Evolutionary conservation across 169 alveolate genomes (phyloP).

Genomic region (Plasmodium falciparum): DNA sequence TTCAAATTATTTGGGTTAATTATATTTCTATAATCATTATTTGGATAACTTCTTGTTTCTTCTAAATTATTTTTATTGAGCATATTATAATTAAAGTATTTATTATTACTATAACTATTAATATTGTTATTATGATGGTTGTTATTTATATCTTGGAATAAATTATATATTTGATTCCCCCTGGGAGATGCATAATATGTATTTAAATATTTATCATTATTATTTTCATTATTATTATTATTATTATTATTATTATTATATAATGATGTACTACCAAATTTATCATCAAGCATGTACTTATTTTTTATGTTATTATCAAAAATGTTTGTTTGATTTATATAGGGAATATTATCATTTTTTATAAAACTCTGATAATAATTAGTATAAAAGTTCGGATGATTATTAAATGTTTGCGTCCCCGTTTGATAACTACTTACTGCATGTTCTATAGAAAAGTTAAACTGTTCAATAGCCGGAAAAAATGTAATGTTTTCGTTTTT

Average conservation of each 20-base stretch:
- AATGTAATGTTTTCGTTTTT: constrained; percentile 19
- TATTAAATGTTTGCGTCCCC: too few relatives aligned
- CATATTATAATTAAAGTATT: neutral
- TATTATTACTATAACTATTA: constrained; percentile 4
- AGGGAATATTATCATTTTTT: constrained; percentile 1
- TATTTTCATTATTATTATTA: neutral
- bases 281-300: too few relatives aligned
- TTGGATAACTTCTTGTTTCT: constrained; percentile 9
- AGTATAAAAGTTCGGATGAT: too few relatives aligned
- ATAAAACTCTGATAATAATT: neutral
- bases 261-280: too few relatives aligned
- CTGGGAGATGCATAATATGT: neutral
- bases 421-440: neutral
- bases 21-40: constrained; percentile 20
- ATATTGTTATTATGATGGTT: neutral
- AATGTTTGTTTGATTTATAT: too few relatives aligned
- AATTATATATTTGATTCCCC: too few relatives aligned
- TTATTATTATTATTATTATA: too few relatives aligned
- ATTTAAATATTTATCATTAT: neutral
- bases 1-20: neutral
- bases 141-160: neutral
- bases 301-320: too few relatives aligned
- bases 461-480: constrained; percentile 16
- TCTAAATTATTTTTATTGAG: neutral
- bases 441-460: constrained; percentile 24